Base-by-base conservation (phyloP, 2,329 filamentous ascomycete genomes). In the Penicillium sp. region DNA sequence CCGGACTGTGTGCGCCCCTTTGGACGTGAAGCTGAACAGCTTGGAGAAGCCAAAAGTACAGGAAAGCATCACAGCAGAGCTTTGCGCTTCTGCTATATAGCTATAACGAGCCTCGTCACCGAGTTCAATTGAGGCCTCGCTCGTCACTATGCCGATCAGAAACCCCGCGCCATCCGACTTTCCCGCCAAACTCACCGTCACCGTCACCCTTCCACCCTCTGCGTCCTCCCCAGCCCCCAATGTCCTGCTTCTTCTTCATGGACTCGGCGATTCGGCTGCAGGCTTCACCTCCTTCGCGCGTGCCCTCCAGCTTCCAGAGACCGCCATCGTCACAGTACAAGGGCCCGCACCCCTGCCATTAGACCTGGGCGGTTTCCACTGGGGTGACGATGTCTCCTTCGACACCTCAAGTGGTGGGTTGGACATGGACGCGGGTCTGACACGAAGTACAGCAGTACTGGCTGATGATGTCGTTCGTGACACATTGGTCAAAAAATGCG, bases 161-260 rank as follows among this genome's bases (percentile, higher is more conserved):
- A 62, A 71, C 23, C 78, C 78, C 23, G 60, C 65, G 21, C 61
- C 62, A 36, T 64, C 74, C 49, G 77, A 82, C 65, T 81, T 83
- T 57, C 75, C 80, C 12, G 52, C 73, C 13, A 52, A 64, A 36
- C 64, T 76, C 45, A 71, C 68, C 28, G 59, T 75, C 42, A 70
- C 70, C 36, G 67, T 78, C 66, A 71, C 71, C 63, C 56, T 70
- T 47, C 60, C 70, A 61, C 56, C 70, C 60, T 46, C 76, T 46
- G 68, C 81, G 42, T 74, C 55, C 56, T 57, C 61, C 54, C 81
- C 81, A 12, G 83, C 87, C 9, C 88, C 85, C 41, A 87, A 92
- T 62, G 79, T 95, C 61, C 83, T 95, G 56, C 75, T 95, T 66
- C 82, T 95, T 47, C 84, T 95, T 52, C 91, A 95, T 71, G 90